Conservation (phyloP, 225 moss, liverwort and hornwort genomes). For the Pseudisothecium myosuroides region DNA sequence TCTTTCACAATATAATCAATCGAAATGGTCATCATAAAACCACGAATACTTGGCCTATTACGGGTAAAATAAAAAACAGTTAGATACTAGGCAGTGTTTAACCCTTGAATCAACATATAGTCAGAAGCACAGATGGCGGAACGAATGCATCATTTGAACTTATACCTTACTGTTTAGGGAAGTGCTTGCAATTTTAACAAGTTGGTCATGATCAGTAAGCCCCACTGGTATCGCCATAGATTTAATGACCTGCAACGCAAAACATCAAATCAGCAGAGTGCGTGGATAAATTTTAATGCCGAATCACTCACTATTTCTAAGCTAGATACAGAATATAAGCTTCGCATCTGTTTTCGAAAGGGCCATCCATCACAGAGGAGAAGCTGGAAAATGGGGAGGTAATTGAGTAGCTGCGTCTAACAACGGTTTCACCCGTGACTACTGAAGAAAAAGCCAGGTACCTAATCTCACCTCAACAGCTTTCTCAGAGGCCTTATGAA, state of each 20-base stretch:
- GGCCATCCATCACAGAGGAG: neutral
- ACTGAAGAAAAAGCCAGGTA: neutral
- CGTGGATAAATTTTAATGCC: neutral
- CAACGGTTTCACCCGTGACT: neutral
- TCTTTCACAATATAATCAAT: neutral
- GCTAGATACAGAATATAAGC: neutral
- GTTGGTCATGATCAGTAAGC: slow-evolving; percentile 70
- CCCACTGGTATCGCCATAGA: slow-evolving; percentile 84
- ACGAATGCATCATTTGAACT: neutral
- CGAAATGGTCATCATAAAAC: neutral
- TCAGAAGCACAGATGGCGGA: neutral
- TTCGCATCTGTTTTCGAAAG: neutral
- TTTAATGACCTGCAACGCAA: slow-evolving; percentile 51
- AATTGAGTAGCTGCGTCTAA: neutral
- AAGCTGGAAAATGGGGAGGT: neutral
- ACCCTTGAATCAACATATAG: neutral
- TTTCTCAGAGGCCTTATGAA: slow-evolving; percentile 81
- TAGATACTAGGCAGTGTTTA: neutral
- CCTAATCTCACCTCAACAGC: slow-evolving; percentile 62
- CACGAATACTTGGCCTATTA: neutral
- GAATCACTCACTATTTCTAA: neutral
- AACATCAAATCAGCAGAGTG: neutral
- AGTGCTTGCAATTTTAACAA: slow-evolving; percentile 88
- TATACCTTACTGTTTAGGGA: slow-evolving; percentile 87
- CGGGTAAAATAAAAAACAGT: neutral